Conservation (phyloP, 371 early-diverging fungal genomes). For the Apophysomyces ossiformis region DNA sequence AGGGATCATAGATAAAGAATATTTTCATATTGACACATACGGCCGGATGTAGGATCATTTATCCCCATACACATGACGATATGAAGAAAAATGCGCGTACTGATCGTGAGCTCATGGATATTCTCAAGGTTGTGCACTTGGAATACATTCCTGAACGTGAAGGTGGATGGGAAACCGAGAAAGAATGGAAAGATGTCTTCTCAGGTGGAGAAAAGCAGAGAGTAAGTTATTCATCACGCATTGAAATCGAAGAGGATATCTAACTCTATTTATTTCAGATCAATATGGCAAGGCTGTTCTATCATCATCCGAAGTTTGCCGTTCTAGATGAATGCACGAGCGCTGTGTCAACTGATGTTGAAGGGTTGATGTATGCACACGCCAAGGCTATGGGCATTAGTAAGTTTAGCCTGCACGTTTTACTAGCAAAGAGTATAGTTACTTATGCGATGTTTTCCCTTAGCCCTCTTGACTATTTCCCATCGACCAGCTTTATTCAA, state of each 20-base stretch:
- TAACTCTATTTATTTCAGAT: constrained; percentile 40
- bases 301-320: constrained; percentile 85
- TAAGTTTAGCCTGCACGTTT: constrained; percentile 25
- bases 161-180: constrained; percentile 87
- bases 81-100: constrained; percentile 77
- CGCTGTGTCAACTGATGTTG: constrained; percentile 88
- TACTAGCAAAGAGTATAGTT: background rate
- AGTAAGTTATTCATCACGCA: constrained; percentile 39
- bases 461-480: constrained; percentile 84
- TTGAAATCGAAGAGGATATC: background rate
- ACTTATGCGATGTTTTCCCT: background rate
- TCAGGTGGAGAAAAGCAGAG: constrained; percentile 93
- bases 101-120: constrained; percentile 76
- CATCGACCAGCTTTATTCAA: constrained; percentile 89
- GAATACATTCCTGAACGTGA: constrained; percentile 79
- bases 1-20: background rate
- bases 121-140: constrained; percentile 75
- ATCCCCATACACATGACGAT: constrained; percentile 83
- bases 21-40: background rate
- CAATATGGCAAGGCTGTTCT: constrained; percentile 77
- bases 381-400: constrained; percentile 84
- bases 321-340: constrained; percentile 83
- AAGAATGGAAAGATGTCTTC: constrained; percentile 92
- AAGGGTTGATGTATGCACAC: constrained; percentile 88
- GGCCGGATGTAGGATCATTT: constrained; percentile 62